Evolutionary conservation across 2,329 filamentous ascomycete species (phyloP), one percentile per base, ranked within the genome.

Genomic region (Trichoderma harzianum): DNA sequence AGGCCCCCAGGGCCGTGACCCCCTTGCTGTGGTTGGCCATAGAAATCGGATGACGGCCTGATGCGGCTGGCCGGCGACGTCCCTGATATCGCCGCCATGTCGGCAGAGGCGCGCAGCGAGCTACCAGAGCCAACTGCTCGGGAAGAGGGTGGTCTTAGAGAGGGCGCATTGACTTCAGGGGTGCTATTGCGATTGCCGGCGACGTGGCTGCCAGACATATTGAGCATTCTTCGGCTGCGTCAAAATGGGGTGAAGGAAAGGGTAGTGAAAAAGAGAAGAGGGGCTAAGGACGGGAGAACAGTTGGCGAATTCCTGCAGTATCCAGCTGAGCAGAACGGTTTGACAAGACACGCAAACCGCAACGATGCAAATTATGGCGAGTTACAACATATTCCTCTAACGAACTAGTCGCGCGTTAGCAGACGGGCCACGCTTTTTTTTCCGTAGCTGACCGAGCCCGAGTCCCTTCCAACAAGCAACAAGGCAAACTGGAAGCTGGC

Each of bases 111-210:
- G 78, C 96, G 94, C 74, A 99, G 90, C 81, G 96, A 93, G 82
- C 95, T 93, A 70, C 91, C 91, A 73, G 92, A 88, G 73, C 91
- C 93, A 77, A 97, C 86, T 58, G 91, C 88, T 77, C 95, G 90
- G 75, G 95, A 92, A 55, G 91, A 88, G 63, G 94, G 93, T 62
- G 95, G 93, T 74, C 95, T 92, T 78, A 97, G 91, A 75, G 93
- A 91, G 68, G 91, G 92, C 73, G 93, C 94, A 77, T 91, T 92
- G 69, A 92, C 93, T 85, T 98, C 96, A 70, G 96, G 96, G 60
- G 95, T 98, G 87, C 95, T 98, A 84, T 98, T 98, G 78, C 96
- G 92, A 84, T 98, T 98, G 76, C 90, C 90, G 81, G 91, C 89
- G 75, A 89, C 85, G 80, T 90, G 89, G 79, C 87, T 91, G 77